Evolutionary conservation across 2,329 filamentous ascomycete species (phyloP).

Genomic region (Rugonectria rugulosa): DNA sequence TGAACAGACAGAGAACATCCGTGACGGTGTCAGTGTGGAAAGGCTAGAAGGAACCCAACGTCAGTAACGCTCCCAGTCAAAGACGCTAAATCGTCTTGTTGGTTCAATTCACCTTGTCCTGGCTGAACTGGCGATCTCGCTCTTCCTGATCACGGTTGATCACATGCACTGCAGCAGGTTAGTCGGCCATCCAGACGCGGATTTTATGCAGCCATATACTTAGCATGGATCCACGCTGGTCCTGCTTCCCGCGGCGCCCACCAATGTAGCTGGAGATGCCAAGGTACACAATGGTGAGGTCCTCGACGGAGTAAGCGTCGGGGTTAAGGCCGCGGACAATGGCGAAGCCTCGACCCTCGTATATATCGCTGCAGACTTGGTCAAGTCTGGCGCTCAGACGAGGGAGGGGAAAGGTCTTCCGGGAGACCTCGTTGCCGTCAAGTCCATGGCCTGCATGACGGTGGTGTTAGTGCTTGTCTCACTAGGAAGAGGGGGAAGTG

Average conservation of each 20-base stretch:
- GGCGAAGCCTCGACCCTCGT: constrained; percentile 63
- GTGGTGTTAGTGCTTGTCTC: too few species aligned
- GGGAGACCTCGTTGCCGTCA: constrained; percentile 21
- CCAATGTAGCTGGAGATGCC: constrained; percentile 64
- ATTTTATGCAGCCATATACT: constrained; percentile 7
- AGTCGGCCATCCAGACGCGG: too few species aligned
- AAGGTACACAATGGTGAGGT: constrained; percentile 63
- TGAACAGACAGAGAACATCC: constrained; percentile 42
- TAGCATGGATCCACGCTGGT: constrained; percentile 40
- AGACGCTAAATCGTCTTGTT: constrained; percentile 50
- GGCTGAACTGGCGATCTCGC: not conserved
- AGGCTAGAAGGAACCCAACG: too few species aligned
- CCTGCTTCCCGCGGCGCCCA: constrained; percentile 56
- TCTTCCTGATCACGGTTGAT: not conserved
- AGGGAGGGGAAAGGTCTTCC: constrained; percentile 61
- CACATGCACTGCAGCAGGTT: not conserved
- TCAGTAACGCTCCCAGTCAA: too few species aligned
- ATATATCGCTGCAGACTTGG: constrained; percentile 53
- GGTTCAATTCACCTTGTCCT: not conserved
- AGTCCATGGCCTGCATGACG: not conserved
- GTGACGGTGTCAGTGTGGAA: constrained; percentile 62
- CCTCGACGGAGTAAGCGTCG: constrained; percentile 55
- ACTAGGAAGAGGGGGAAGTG: too few species aligned
- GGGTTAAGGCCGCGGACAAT: constrained; percentile 63
- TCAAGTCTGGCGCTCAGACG: constrained; percentile 56